These are phyloP conservation scores for Copromyces sp. DNA, from an alignment of 495 filamentous ascomycete species.

Conservation along the genomic window DNA sequence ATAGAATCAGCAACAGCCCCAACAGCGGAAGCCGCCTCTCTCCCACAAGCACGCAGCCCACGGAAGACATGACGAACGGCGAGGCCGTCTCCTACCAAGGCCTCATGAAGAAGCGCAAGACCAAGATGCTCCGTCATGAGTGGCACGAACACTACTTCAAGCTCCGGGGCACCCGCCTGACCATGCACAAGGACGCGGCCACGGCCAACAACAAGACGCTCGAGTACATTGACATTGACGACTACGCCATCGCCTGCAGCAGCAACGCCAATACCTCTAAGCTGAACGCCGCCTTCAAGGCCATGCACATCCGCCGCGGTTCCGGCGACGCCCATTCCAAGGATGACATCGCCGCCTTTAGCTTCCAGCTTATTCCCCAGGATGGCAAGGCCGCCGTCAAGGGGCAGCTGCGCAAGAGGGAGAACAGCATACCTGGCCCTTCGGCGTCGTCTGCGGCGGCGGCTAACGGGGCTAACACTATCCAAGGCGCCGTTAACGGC, in stretches of 20 bases:
- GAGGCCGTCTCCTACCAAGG: slow-evolving; percentile 57
- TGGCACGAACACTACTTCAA: slow-evolving; percentile 89
- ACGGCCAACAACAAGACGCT: slow-evolving; percentile 44
- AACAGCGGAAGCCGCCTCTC: slow-evolving; percentile 43
- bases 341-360: slow-evolving; percentile 55
- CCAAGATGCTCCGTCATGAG: slow-evolving; percentile 78
- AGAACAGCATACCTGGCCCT: slow-evolving; percentile 20
- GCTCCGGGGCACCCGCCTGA: slow-evolving; percentile 70
- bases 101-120: slow-evolving; percentile 92
- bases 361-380: slow-evolving; percentile 83
- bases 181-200: slow-evolving; percentile 64
- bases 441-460: background rate
- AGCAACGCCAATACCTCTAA: slow-evolving; percentile 61
- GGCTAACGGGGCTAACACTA: slow-evolving; percentile 4
- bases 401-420: slow-evolving; percentile 30
- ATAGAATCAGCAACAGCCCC: slow-evolving; percentile 8
- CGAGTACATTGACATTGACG: slow-evolving; percentile 86
- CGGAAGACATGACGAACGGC: slow-evolving; percentile 27
- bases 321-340: slow-evolving; percentile 36
- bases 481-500: slow-evolving; percentile 36
- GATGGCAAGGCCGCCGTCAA: slow-evolving; percentile 38
- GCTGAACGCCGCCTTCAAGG: slow-evolving; percentile 80
- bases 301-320: slow-evolving; percentile 56
- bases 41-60: slow-evolving; percentile 15
- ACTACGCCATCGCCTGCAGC: slow-evolving; percentile 89